A percentile compares a stretch with the other conserved stretches of the same genome.
Evolutionary conservation across 208 protist species (phyloP).

Genomic region (Trypanosoma vivax): DNA sequence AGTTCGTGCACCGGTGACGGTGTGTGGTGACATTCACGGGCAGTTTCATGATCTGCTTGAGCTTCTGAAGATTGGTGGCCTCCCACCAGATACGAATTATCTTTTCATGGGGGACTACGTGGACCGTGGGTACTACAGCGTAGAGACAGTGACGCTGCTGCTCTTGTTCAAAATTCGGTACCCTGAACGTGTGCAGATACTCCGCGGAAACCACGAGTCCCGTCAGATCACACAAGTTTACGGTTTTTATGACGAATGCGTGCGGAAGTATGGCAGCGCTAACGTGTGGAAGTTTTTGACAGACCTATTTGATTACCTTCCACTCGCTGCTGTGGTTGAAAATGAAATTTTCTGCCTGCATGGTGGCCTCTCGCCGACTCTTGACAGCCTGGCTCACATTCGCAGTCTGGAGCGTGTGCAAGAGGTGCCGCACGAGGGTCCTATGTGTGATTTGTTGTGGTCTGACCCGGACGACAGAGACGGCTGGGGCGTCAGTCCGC

Average conservation of each 20-base stretch:
- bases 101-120: constrained; percentile 98
- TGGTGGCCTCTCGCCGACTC: constrained; percentile 92
- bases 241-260: constrained; percentile 99
- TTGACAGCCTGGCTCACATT: constrained; percentile 94
- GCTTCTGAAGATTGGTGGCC: constrained; percentile 95
- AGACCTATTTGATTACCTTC: constrained; percentile 98
- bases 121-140: constrained; percentile 93
- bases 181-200: constrained; percentile 92
- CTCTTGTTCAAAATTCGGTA: constrained; percentile 95
- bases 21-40: constrained; percentile 95
- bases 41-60: constrained; percentile 98
- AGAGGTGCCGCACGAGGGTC: constrained; percentile 98
- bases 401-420: constrained; percentile 93
- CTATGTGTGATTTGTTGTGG: constrained; percentile 99
- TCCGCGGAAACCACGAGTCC: constrained; percentile 98
- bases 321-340: constrained; percentile 96
- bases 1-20: constrained; percentile 87
- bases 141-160: constrained; percentile 92
- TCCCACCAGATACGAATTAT: constrained; percentile 97
- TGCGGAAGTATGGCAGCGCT: constrained; percentile 95
- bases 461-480: constrained; percentile 95
- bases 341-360: constrained; percentile 97
- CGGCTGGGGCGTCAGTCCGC: constrained; percentile 96
- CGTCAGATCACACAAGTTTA: constrained; percentile 98
- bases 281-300: constrained; percentile 97